Conservation (phyloP, 129 eudicot species). For the Centella asiatica region DNA sequence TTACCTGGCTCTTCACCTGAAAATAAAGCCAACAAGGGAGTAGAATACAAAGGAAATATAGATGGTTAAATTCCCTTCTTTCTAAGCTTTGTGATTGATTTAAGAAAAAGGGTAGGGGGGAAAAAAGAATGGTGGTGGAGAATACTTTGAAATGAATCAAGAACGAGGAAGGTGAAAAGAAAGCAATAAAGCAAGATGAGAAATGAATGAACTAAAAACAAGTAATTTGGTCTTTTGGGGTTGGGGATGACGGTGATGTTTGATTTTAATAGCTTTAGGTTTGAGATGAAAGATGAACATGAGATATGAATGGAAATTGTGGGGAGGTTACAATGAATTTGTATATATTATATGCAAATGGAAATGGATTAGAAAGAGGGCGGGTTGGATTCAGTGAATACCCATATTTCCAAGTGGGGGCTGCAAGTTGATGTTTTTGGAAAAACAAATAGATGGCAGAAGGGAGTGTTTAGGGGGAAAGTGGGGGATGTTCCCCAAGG, state of each 20-base stretch:
- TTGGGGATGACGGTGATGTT: neutral
- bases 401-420: constrained; percentile 1
- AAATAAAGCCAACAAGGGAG: neutral
- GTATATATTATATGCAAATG: neutral
- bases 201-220: no score
- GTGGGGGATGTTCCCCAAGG: constrained; percentile 1
- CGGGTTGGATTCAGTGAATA: neutral
- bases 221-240: neutral
- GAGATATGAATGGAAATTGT: neutral
- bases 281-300: neutral
- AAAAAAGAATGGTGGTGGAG: no score
- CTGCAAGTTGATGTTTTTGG: neutral
- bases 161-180: neutral
- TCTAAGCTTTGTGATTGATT: neutral
- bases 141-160: neutral
- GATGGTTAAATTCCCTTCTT: no score
- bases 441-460: neutral
- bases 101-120: neutral
- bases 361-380: neutral
- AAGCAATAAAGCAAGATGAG: no score
- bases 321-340: neutral
- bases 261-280: neutral
- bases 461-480: neutral
- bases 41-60: neutral
- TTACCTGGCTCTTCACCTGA: neutral